Base-by-base conservation (phyloP, 2,329 filamentous ascomycete species). In the Aspergillus terreus region DNA sequence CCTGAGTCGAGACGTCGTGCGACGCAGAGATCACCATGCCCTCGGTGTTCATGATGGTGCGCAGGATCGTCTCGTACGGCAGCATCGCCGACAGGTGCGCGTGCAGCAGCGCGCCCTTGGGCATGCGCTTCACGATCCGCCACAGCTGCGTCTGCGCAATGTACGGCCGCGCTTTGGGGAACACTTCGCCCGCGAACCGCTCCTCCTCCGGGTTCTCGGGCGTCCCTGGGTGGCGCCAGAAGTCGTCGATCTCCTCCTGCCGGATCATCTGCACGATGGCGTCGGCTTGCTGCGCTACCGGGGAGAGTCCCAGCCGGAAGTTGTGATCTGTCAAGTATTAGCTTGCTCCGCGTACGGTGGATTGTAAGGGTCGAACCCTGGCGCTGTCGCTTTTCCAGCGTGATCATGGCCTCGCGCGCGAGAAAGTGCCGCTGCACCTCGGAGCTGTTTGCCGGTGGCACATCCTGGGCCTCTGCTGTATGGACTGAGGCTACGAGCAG, bases 31-130 rank as follows among this genome's bases (percentile, higher is more conserved):
- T 81, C 68, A 87, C 85, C 66, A 95, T 86, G 4, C 88, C 88
- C 0, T 84, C 82, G 0, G 83, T 85, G 5, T 58, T 74, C 56
- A 96, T 76, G 2, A 88, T 80, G 57, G 86, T 78, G 4, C 84
- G 79, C 21, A 95, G 78, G 5, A 95, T 73, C 74, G 82, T 92
- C 63, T 88, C 86, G 58, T 90, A 84, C 65, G 95, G 88, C 46
- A 95, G 86, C 84, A 94, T 94, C 60, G 91, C 90, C 68, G 92
- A 87, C 65, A 94, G 74, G 71, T 96, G 92, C 35, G 89, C 88
- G 72, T 96, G 92, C 54, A 58, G 35, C 10, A 61, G 55, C 0
- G 63, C 56, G 14, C 92, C 92, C 71, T 96, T 96, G 17, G 92
- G 92, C 87, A 96, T 90, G 54, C 78, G 81, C 55, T 84, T 82